phyloP scores from a whole-genome alignment of 306 rosid species.

The Pachyrhizus erosus region DNA sequence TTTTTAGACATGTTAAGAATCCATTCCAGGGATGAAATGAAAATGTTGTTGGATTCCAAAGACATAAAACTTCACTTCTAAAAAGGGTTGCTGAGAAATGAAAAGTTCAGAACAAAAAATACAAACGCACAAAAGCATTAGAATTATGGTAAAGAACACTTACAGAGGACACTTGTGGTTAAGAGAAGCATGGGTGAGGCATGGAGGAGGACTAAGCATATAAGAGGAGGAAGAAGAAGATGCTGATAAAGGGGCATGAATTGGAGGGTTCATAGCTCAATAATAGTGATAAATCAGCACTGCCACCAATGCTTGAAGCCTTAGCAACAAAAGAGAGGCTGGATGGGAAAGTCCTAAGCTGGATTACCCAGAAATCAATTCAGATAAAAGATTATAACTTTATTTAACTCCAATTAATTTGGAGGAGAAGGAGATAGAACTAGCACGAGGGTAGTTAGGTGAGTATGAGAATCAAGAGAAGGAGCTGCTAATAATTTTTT shows the following conservation, averaged over 20 bases:
- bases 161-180: conserved; percentile 54
- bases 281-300: neutral
- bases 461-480: neutral
- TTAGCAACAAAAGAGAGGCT: neutral
- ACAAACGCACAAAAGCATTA: neutral
- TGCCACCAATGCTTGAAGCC: conserved; percentile 21
- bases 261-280: conserved; percentile 53
- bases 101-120: neutral
- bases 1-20: neutral
- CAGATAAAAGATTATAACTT: conserved; percentile 13
- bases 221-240: conserved; percentile 52
- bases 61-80: neutral
- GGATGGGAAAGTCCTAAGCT: neutral
- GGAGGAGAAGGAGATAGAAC: neutral
- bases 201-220: conserved; percentile 47
- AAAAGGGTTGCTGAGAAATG: neutral
- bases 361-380: conserved; percentile 2
- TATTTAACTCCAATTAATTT: neutral
- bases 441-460: neutral
- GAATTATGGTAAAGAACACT: conserved; percentile 13
- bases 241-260: conserved; percentile 43
- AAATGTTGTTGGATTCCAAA: neutral
- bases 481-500: neutral
- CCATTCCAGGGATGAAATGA: neutral
- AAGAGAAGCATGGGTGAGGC: conserved; percentile 53